Percentiles rank a stretch among this genome's conserved stretches.
These are phyloP conservation scores for Alectoria sarmentosa DNA, from an alignment of 495 filamentous ascomycete species.

Conservation along the genomic window DNA sequence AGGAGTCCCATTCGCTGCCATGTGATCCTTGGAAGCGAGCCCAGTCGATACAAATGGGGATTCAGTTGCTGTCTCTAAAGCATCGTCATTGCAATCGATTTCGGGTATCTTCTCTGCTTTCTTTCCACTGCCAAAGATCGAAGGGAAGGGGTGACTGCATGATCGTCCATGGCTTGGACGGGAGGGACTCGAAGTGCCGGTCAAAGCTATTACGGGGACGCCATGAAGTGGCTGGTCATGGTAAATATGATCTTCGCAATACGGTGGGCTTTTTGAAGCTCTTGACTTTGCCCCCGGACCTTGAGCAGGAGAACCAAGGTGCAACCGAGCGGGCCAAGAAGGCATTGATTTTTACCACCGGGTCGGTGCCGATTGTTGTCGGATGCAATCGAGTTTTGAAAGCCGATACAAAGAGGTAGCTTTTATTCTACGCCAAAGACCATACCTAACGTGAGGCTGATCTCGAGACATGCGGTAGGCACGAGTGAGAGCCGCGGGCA, in stretches of 20 bases:
- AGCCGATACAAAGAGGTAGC: not conserved
- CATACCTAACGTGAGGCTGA: not conserved
- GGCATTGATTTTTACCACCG: conserved; percentile 22
- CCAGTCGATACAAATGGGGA: not conserved
- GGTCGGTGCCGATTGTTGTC: not conserved
- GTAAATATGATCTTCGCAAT: conserved; percentile 13
- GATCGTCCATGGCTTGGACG: conserved; percentile 48
- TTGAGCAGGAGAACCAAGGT: conserved; percentile 20
- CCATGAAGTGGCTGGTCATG: conserved; percentile 29
- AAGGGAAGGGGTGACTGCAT: conserved; percentile 69
- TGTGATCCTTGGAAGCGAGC: conserved; percentile 1
- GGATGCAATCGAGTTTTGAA: not conserved
- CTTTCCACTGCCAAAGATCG: conserved; percentile 46
- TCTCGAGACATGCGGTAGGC: conserved; percentile 1
- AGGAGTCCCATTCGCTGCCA: conserved; percentile 32
- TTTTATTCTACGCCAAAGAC: not conserved
- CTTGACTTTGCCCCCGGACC: conserved; percentile 11
- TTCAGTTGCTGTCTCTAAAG: conserved; percentile 7
- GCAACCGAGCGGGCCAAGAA: conserved; percentile 26
- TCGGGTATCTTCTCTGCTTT: conserved; percentile 44
- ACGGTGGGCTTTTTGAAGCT: conserved; percentile 1
- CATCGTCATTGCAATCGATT: conserved; percentile 35
- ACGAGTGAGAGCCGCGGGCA: not conserved
- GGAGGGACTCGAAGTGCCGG: conserved; percentile 14
- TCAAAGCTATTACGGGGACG: conserved; percentile 27